These are phyloP conservation scores for Ganoderma meredithae DNA, from an alignment of 1,284 basidiomycete species.

Conservation along the genomic window DNA sequence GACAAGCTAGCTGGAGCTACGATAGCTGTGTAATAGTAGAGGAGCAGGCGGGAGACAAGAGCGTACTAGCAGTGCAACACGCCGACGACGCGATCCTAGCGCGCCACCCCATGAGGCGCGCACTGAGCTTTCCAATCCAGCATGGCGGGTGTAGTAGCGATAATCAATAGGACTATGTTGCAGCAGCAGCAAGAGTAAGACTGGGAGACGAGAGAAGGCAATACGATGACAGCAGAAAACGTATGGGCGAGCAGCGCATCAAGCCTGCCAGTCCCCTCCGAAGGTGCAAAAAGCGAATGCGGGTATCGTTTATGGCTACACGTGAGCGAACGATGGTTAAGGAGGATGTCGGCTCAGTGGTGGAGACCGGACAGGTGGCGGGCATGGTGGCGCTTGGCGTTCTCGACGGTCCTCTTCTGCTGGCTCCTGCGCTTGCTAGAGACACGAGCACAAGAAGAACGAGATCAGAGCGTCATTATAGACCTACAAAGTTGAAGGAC, in stretches of 20 bases:
- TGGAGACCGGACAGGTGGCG: constrained; percentile 26
- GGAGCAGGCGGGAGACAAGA: neutral
- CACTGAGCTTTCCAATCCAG: constrained; percentile 10
- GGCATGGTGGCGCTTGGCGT: constrained; percentile 27
- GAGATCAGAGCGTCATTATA: neutral
- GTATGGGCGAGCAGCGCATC: constrained; percentile 23
- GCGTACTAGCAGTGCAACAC: constrained; percentile 6
- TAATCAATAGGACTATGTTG: neutral
- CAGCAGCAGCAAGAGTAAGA: neutral
- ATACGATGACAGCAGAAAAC: neutral
- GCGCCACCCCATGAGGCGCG: constrained; percentile 13
- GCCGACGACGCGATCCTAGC: constrained; percentile 8
- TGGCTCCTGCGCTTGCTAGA: constrained; percentile 19
- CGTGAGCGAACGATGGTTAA: neutral
- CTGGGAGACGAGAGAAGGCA: neutral
- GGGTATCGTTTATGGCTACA: constrained; percentile 28
- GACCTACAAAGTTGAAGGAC: neutral
- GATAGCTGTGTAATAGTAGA: neutral
- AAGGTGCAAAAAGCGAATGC: neutral
- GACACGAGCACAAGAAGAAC: neutral
- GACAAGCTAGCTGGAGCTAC: neutral
- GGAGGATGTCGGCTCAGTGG: constrained; percentile 20
- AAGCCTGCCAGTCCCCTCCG: constrained; percentile 25
- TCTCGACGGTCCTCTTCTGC: constrained; percentile 7
- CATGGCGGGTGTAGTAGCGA: neutral